Evolutionary conservation across 768 basidiomycete genomes (phyloP), one percentile per base, ranked within the genome.

Genomic region (Russula olivacea): DNA sequence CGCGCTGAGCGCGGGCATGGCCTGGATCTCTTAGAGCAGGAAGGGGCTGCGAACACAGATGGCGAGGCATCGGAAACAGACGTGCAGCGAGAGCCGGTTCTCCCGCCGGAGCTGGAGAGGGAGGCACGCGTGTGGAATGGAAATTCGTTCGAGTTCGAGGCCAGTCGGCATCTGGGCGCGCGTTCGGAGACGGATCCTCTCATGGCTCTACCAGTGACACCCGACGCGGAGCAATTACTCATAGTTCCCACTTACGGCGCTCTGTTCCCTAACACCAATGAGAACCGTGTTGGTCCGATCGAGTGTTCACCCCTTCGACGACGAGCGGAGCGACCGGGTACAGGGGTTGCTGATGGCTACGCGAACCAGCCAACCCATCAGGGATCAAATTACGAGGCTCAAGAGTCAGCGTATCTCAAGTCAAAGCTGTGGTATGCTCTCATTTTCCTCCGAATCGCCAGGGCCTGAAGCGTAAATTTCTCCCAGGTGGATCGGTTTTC

Each of bases 401-500:
- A 79, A 54, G 92, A 92, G 74, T 81, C 82, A 30, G 83, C 84
- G 64, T 96, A 95, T 74, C 78, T 96, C 43, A 87, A 82, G 68
- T 92, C 91, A 6, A 93, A 88, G 72, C 69, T 94, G 66, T 95
- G 94, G 91, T 88, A 68, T 23, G 81, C 23, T 25, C 34, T 76
- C 19, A 2, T n/a, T 30, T 56, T 45, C 48, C 45, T 2, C 32
- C 19, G 19, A 34, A 21, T 19, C 34, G 9, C 38, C 36, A 11
- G 36, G 19, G 43, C 47, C n/a, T 43, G 56, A 54, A 38, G 47
- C 17, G 23, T 34, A 36, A 40, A 40, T 43, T 62, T 65, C 47
- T 55, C 64, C 2, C 62, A 92, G 93, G 95, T 96, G 96, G 92
- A 69, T 81, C 12, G 96, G 96, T 1, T 89, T 98, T 69, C 64